A percentile compares a stretch with the other conserved stretches of the same genome.
These are phyloP conservation scores for Salix koriyanagi DNA, from an alignment of 345 rosid genomes.

Conservation along the genomic window DNA sequence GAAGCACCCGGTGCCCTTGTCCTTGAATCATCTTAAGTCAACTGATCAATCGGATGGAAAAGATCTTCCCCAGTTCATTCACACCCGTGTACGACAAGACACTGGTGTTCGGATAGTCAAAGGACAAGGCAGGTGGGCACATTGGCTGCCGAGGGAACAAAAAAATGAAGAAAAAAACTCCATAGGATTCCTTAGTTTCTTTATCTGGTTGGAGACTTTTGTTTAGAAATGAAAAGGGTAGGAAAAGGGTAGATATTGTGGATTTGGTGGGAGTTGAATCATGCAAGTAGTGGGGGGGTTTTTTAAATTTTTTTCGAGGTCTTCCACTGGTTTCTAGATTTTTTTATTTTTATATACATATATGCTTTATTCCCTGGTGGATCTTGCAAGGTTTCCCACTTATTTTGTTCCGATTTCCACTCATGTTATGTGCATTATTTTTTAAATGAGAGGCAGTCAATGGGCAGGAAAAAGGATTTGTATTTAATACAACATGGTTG, in stretches of 20 bases:
- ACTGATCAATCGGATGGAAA: slow-evolving; percentile 9
- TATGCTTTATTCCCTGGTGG: slow-evolving; percentile 23
- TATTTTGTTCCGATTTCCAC: slow-evolving; percentile 29
- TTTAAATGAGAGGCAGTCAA: slow-evolving; percentile 13
- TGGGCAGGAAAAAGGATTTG: not conserved
- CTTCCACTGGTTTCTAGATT: slow-evolving; percentile 7
- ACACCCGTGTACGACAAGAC: not conserved
- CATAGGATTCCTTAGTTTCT: slow-evolving; percentile 36
- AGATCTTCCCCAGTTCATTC: not conserved
- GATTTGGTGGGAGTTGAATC: slow-evolving; percentile 53
- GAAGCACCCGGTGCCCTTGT: slow-evolving; percentile 41
- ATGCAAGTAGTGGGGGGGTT: slow-evolving; percentile 28
- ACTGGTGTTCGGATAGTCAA: slow-evolving; percentile 22
- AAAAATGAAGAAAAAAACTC: not conserved
- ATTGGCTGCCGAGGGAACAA: slow-evolving; percentile 11
- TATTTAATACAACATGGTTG: slow-evolving; percentile 3
- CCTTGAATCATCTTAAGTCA: slow-evolving; percentile 53
- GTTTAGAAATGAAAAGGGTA: not conserved
- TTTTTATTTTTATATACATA: not conserved
- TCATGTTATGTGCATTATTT: slow-evolving; percentile 1
- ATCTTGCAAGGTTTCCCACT: slow-evolving; percentile 30
- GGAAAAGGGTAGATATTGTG: slow-evolving; percentile 21
- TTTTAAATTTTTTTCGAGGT: not conserved
- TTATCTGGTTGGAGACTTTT: slow-evolving; percentile 20
- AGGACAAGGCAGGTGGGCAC: slow-evolving; percentile 15